Evolutionary conservation across 768 basidiomycete species (phyloP).

Genomic region (Leccinum longicurvipes): DNA sequence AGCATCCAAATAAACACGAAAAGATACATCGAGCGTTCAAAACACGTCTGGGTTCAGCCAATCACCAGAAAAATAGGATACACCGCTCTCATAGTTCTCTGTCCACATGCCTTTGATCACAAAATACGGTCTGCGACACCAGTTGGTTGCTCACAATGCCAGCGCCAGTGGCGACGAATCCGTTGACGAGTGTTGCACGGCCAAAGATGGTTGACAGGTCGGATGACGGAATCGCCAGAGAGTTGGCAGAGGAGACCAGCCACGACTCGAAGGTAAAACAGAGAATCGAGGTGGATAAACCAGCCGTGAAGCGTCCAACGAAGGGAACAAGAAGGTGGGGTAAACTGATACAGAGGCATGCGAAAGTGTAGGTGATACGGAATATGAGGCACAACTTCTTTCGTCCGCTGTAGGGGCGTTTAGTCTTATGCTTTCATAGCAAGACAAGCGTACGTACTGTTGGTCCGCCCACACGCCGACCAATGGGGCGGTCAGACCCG

Average conservation of each 20-base stretch:
- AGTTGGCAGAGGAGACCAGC: conserved; percentile 62
- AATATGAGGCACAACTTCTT: conserved; percentile 66
- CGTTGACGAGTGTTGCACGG: conserved; percentile 69
- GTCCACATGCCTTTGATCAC: conserved; percentile 58
- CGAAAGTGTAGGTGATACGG: conserved; percentile 59
- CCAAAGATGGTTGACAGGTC: conserved; percentile 71
- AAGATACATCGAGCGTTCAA: conserved; percentile 83
- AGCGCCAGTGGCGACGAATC: conserved; percentile 64
- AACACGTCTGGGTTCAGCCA: conserved; percentile 74
- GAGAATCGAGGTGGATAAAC: conserved; percentile 71
- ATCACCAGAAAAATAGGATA: conserved; percentile 59
- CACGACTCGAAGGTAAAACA: conserved; percentile 77
- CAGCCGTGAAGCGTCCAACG: conserved; percentile 62
- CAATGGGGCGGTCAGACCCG: conserved; percentile 64
- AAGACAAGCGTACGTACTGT: conserved; percentile 34
- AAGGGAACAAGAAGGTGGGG: conserved; percentile 58
- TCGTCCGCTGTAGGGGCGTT: conserved; percentile 50
- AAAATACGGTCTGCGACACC: conserved; percentile 50
- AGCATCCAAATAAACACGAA: conserved; percentile 86
- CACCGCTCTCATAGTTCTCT: conserved; percentile 65
- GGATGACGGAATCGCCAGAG: conserved; percentile 46
- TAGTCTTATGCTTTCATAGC: neutral
- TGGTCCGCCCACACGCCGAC: conserved; percentile 79
- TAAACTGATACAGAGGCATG: conserved; percentile 58
- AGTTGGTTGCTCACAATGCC: conserved; percentile 67